A percentile compares a stretch with the other conserved stretches of the same genome.
Evolutionary conservation across 306 rosid species (phyloP).

Genomic region (Prunus fruticosa): DNA sequence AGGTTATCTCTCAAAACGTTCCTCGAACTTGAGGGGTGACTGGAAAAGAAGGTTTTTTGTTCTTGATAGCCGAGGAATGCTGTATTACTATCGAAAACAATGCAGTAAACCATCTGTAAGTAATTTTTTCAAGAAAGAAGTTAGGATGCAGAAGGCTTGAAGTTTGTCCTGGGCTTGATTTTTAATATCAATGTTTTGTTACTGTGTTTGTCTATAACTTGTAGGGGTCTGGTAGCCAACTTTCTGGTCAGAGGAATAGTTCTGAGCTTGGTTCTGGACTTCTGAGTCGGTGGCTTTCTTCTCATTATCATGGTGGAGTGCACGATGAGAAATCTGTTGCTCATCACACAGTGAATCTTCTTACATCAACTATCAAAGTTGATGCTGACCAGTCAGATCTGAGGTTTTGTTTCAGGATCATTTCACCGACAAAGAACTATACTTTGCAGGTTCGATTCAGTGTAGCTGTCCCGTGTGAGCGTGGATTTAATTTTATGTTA

Average conservation of each 20-base stretch:
- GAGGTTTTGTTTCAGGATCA: conserved; percentile 97
- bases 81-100: conserved; percentile 96
- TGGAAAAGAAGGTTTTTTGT: conserved; percentile 99
- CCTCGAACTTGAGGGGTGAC: conserved; percentile 95
- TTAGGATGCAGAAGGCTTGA: conserved; percentile 20
- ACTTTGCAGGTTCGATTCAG: conserved; percentile 82
- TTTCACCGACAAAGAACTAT: conserved; percentile 97
- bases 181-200: conserved; percentile 18
- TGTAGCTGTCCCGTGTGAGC: conserved; percentile 17
- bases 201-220: conserved; percentile 26
- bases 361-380: conserved; percentile 96
- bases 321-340: conserved; percentile 99
- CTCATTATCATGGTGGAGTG: conserved; percentile 97
- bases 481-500: background rate
- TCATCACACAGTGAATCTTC: conserved; percentile 97
- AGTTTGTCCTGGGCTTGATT: conserved; percentile 6
- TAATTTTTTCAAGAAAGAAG: conserved; percentile 28
- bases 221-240: conserved; percentile 81
- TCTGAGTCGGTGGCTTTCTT: conserved; percentile 95
- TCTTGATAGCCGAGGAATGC: conserved; percentile 98
- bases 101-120: conserved; percentile 91
- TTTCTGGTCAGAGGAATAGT: conserved; percentile 93
- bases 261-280: conserved; percentile 99
- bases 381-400: conserved; percentile 99
- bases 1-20: conserved; percentile 99